Percentiles rank a stretch among this genome's conserved stretches.
These are phyloP conservation scores for Debaryomyces sp. DNA, from an alignment of 1,139 yeast species.

Conservation along the genomic window DNA sequence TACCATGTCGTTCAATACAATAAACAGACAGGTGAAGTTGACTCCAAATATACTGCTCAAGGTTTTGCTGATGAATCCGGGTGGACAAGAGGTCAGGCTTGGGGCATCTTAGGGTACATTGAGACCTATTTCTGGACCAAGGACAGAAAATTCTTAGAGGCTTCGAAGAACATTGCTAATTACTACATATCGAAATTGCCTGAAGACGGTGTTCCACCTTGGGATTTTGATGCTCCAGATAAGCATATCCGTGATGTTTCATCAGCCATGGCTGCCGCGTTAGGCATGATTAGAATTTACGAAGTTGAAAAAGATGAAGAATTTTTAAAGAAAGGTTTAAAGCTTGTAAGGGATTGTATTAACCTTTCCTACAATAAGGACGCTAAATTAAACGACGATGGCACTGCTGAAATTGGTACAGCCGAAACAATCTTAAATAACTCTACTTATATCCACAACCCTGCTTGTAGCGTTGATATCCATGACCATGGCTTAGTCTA, in stretches of 20 bases:
- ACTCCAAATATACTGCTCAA: conserved; percentile 25
- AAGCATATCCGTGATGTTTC: conserved; percentile 24
- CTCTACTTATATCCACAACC: conserved; percentile 23
- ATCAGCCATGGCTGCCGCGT: conserved; percentile 28
- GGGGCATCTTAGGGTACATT: conserved; percentile 29
- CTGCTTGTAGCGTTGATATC: conserved; percentile 14
- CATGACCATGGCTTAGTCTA: conserved; percentile 27
- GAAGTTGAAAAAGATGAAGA: conserved; percentile 17
- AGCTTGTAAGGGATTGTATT: conserved; percentile 12
- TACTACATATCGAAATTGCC: conserved; percentile 21
- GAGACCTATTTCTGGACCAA: conserved; percentile 25
- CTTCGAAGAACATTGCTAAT: conserved; percentile 21
- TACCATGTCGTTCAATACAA: conserved; percentile 28
- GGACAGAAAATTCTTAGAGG: conserved; percentile 22
- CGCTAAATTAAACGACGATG: conserved; percentile 12
- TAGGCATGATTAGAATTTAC: conserved; percentile 23
- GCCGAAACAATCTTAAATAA: conserved; percentile 22
- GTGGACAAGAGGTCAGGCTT: conserved; percentile 32
- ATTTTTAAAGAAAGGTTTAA: conserved; percentile 12
- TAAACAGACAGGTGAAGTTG: conserved; percentile 18
- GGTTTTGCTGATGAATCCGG: conserved; percentile 27
- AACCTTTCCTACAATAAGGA: conserved; percentile 10
- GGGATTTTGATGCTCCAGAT: conserved; percentile 33
- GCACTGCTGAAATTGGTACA: conserved; percentile 17
- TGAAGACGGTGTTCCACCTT: conserved; percentile 26